Percentiles rank a stretch among this genome's conserved stretches.
These are phyloP conservation scores for Thyridium curvatum DNA, from an alignment of 2,329 filamentous ascomycete species.

Conservation along the genomic window DNA sequence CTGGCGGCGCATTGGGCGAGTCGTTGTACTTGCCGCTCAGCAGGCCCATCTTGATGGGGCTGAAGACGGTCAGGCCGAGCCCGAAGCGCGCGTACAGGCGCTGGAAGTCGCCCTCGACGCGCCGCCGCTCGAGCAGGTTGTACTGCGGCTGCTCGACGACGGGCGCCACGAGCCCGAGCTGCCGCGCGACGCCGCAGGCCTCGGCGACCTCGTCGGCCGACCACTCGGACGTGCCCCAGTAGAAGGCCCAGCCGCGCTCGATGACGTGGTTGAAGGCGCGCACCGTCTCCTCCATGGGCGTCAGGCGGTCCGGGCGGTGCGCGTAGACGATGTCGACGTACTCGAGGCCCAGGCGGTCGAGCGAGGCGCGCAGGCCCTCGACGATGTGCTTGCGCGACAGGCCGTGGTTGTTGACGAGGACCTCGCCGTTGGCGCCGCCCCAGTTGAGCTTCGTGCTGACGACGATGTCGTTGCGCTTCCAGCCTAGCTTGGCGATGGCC, in stretches of 20 bases:
- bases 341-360: slow-evolving; percentile 48
- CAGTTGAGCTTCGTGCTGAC: slow-evolving; percentile 56
- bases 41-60: slow-evolving; percentile 48
- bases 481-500: slow-evolving; percentile 53
- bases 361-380: slow-evolving; percentile 50
- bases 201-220: slow-evolving; percentile 51
- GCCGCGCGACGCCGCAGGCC: slow-evolving; percentile 45
- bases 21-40: slow-evolving; percentile 61
- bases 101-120: slow-evolving; percentile 55
- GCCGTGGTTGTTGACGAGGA: slow-evolving; percentile 54
- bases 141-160: slow-evolving; percentile 46
- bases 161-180: slow-evolving; percentile 52
- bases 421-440: slow-evolving; percentile 54
- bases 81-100: slow-evolving; percentile 50
- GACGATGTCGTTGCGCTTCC: slow-evolving; percentile 56
- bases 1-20: slow-evolving; percentile 27
- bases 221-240: slow-evolving; percentile 61
- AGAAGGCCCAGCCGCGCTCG: slow-evolving; percentile 58
- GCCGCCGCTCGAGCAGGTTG: slow-evolving; percentile 54
- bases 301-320: slow-evolving; percentile 60
- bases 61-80: slow-evolving; percentile 49
- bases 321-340: slow-evolving; percentile 67
- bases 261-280: slow-evolving; percentile 67
- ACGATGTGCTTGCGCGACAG: slow-evolving; percentile 56
- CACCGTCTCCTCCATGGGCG: slow-evolving; percentile 66